phyloP scores from a whole-genome alignment of 73 alveolate species.

The Uronychia binucleata region DNA sequence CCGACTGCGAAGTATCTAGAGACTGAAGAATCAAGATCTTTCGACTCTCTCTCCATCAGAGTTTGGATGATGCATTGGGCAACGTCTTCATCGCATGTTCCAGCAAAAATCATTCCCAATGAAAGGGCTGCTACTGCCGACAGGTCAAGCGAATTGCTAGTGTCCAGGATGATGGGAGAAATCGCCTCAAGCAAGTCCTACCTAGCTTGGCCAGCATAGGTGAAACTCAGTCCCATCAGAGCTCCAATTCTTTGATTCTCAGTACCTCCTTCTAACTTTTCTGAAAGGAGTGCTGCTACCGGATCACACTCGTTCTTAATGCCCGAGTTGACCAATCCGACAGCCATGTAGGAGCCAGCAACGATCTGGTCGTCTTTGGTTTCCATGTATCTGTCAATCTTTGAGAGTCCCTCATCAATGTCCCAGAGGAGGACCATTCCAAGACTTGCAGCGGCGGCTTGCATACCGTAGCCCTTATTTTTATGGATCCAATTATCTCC shows the following conservation, averaged over 20 bases:
- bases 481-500: slow-evolving; percentile 84
- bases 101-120: slow-evolving; percentile 94
- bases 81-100: slow-evolving; percentile 96
- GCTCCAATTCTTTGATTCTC: slow-evolving; percentile 75
- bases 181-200: slow-evolving; percentile 79
- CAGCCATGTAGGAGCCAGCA: slow-evolving; percentile 93
- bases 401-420: slow-evolving; percentile 92
- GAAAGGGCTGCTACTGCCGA: slow-evolving; percentile 97
- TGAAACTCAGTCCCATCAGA: slow-evolving; percentile 78
- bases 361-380: slow-evolving; percentile 69
- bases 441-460: slow-evolving; percentile 87
- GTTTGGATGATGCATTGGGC: slow-evolving; percentile 93
- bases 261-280: slow-evolving; percentile 74
- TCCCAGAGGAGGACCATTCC: slow-evolving; percentile 92
- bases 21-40: slow-evolving; percentile 82
- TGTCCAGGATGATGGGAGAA: slow-evolving; percentile 72
- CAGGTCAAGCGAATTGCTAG: slow-evolving; percentile 85
- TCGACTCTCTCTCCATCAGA: slow-evolving; percentile 88
- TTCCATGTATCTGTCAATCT: slow-evolving; percentile 88
- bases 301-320: slow-evolving; percentile 90
- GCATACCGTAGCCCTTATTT: slow-evolving; percentile 85
- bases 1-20: slow-evolving; percentile 95
- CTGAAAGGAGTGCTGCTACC: slow-evolving; percentile 83
- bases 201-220: slow-evolving; percentile 96
- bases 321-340: slow-evolving; percentile 89